A percentile compares a stretch with the other conserved stretches of the same genome.
Conservation (phyloP, 1,284 basidiomycete genomes). For the Moniliophthora roreri region DNA sequence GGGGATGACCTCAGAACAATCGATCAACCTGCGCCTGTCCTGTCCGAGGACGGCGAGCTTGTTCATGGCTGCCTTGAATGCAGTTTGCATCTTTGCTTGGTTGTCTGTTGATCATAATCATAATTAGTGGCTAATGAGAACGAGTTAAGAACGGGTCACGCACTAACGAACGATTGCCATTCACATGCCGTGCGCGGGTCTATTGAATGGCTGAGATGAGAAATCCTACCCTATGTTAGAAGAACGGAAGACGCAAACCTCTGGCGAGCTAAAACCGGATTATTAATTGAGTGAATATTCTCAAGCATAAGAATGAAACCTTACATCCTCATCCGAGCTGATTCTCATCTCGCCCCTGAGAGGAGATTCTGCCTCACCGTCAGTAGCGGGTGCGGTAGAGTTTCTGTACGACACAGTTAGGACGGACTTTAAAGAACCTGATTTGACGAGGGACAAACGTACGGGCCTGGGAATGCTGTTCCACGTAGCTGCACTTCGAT, state of each 20-base stretch:
- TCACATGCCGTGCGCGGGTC: constrained; percentile 32
- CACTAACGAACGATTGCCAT: constrained; percentile 40
- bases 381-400: no score
- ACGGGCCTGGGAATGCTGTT: constrained; percentile 29
- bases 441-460: background rate
- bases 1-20: constrained; percentile 40
- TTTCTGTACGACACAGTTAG: background rate
- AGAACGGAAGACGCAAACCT: no score
- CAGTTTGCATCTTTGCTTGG: constrained; percentile 30
- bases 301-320: background rate
- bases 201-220: constrained; percentile 11
- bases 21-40: constrained; percentile 27
- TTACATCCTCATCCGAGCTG: background rate
- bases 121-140: no score
- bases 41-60: constrained; percentile 36
- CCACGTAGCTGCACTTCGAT: constrained; percentile 36
- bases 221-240: no score
- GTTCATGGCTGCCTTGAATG: constrained; percentile 35
- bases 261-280: background rate
- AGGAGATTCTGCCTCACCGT: background rate
- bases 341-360: background rate
- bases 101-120: constrained; percentile 16
- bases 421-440: background rate
- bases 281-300: background rate
- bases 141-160: constrained; percentile 14